Evolutionary conservation across 2,329 filamentous ascomycete genomes (phyloP), one percentile per base, ranked within the genome.

Genomic region (Plectosphaerella cucumerina): DNA sequence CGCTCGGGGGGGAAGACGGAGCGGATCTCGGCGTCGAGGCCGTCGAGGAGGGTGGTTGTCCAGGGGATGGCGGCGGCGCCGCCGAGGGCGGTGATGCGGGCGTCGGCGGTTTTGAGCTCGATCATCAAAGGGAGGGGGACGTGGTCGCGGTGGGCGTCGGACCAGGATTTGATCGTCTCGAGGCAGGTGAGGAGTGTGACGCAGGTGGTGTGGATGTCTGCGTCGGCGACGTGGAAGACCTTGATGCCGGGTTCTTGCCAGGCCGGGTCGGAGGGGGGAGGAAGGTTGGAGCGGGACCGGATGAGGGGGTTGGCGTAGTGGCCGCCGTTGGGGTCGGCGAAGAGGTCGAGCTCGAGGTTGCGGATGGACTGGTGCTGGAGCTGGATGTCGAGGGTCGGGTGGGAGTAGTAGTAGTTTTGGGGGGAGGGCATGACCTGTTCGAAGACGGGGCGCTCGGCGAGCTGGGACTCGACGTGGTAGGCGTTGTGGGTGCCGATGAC

Each of bases 401-500:
- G 75, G 14, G 72, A 74, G 57, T 78, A 78, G 59, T 72, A 75
- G 57, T 72, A 69, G 56, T 76, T 70, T 49, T 69, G 59, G 3
- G 69, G 64, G 4, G 60, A 59, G 5, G 68, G 58, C 3, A 70
- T 56, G 21, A 71, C 63, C 50, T 66, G 55, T 47, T 71, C 64
- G 56, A 77, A 71, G 11, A 68, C 57, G 2, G 62, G 55, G 34
- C 69, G 68, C 55, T 76, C 74, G n/a, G 63, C 61, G 1, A 67
- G 62, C 2, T 65, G 64, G 21, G 72, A 63, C 54, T 78, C 75
- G 37, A 70, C 65, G 53, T 79, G 75, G 60, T 78, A 79, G 54
- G 70, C 74, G 60, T 78, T 78, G 59, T 78, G 75, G 0, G 75
- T 76, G 55, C 75, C 75, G 35, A 77, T 62, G 41, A 78, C 70